Evolutionary conservation across 257 asterid species (phyloP).

Genomic region (Buddleja alternifolia): DNA sequence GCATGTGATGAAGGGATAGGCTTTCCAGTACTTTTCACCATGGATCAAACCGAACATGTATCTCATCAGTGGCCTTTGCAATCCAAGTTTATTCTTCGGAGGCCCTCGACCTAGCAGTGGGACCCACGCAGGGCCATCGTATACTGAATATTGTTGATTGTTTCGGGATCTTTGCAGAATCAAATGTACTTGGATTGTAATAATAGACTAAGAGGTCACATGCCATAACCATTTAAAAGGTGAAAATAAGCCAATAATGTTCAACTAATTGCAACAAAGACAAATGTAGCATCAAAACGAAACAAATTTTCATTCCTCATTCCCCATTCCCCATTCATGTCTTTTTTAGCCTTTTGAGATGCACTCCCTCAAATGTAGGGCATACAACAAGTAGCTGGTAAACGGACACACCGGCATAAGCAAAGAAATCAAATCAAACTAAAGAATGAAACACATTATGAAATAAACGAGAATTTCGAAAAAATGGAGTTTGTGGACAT

Average conservation of each 20-base stretch:
- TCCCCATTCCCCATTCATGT: slow-evolving; percentile 24
- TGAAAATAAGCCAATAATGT: slow-evolving; percentile 12
- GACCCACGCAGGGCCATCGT: too few species aligned
- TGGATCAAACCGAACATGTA: background rate
- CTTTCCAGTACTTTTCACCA: slow-evolving; percentile 22
- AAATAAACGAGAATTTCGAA: slow-evolving; percentile 20
- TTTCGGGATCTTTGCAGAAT: too few species aligned
- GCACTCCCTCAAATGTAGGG: too few species aligned
- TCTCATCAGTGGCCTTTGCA: too few species aligned
- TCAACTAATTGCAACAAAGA: slow-evolving; percentile 12
- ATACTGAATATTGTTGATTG: too few species aligned
- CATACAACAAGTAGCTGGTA: too few species aligned
- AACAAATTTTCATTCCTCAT: slow-evolving; percentile 21
- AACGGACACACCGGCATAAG: too few species aligned
- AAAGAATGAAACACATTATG: slow-evolving; percentile 14
- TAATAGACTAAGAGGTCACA: slow-evolving; percentile 16
- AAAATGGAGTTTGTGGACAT: slow-evolving; percentile 26
- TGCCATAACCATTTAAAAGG: slow-evolving; percentile 3
- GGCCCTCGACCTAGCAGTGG: too few species aligned
- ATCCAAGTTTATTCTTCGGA: too few species aligned
- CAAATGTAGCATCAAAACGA: slow-evolving; percentile 29
- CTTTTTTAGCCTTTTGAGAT: slow-evolving; percentile 25
- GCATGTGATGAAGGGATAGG: slow-evolving; percentile 32
- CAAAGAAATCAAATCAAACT: too few species aligned
- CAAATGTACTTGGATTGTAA: too few species aligned